Percentiles rank a stretch among this genome's conserved stretches.
Conservation (phyloP, 2,329 filamentous ascomycete species). For the Incumbomyces delicatus region DNA sequence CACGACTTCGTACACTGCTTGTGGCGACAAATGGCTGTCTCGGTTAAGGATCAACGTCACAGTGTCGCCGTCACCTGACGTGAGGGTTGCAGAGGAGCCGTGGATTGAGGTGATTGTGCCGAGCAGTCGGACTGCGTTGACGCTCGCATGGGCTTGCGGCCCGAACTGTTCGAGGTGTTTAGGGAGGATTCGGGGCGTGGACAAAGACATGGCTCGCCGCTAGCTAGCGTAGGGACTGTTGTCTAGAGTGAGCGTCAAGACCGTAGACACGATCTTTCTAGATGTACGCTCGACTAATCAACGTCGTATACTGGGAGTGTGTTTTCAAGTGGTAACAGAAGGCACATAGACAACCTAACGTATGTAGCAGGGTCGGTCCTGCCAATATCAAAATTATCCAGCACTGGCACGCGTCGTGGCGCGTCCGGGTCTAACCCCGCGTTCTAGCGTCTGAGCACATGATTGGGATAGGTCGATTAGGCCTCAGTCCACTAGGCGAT, state of each 20-base stretch:
- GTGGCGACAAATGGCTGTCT: constrained; percentile 35
- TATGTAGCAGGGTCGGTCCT: too few species aligned
- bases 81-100: constrained; percentile 70
- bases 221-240: too few species aligned
- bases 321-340: too few species aligned
- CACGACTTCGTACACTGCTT: constrained; percentile 37
- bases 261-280: too few species aligned
- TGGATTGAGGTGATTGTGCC: constrained; percentile 76
- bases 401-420: neutral
- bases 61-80: constrained; percentile 58
- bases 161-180: constrained; percentile 68
- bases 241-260: too few species aligned
- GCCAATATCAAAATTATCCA: too few species aligned
- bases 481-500: too few species aligned
- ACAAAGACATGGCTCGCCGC: constrained; percentile 50
- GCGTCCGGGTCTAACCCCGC: neutral
- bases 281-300: too few species aligned
- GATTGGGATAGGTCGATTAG: too few species aligned
- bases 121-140: constrained; percentile 67
- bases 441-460: neutral
- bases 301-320: too few species aligned
- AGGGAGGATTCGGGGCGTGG: constrained; percentile 74
- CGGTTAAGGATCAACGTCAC: constrained; percentile 66
- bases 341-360: too few species aligned
- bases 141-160: constrained; percentile 32